These are phyloP conservation scores for Daldinia eschscholtzii DNA, from an alignment of 2,329 filamentous ascomycete species.

Conservation along the genomic window DNA sequence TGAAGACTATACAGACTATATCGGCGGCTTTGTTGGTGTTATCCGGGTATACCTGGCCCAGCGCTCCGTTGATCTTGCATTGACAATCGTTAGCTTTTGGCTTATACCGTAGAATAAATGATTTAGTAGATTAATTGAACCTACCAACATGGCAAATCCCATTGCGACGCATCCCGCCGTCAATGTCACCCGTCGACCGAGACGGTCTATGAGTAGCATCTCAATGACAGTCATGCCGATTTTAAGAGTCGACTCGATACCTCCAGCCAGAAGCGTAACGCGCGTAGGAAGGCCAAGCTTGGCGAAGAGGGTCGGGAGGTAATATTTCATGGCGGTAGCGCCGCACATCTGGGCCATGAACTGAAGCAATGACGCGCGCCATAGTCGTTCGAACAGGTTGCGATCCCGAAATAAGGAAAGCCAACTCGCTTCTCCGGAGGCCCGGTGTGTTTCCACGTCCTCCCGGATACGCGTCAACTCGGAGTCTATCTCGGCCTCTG, in stretches of 20 bases:
- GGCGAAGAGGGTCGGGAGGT: slow-evolving; percentile 66
- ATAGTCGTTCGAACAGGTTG: slow-evolving; percentile 64
- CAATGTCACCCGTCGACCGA: slow-evolving; percentile 64
- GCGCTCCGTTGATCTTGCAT: slow-evolving; percentile 64
- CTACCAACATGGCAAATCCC: slow-evolving; percentile 65
- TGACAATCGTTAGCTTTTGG: neutral
- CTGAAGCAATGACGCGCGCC: slow-evolving; percentile 68
- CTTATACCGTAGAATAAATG: neutral
- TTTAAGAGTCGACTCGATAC: slow-evolving; percentile 69
- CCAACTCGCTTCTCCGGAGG: slow-evolving; percentile 55
- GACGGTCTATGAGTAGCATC: slow-evolving; percentile 67
- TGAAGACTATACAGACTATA: slow-evolving; percentile 65
- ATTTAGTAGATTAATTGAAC: slow-evolving; percentile 29
- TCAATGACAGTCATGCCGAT: slow-evolving; percentile 68
- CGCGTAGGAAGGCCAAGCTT: slow-evolving; percentile 63
- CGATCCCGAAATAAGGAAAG: slow-evolving; percentile 63
- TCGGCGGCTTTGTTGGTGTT: slow-evolving; percentile 63
- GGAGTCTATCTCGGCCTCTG: slow-evolving; percentile 54
- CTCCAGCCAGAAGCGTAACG: slow-evolving; percentile 64
- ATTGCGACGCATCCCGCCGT: slow-evolving; percentile 64
- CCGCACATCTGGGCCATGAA: slow-evolving; percentile 73
- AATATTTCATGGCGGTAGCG: slow-evolving; percentile 71
- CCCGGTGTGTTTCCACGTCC: slow-evolving; percentile 57
- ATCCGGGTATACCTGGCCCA: slow-evolving; percentile 64
- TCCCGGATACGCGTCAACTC: slow-evolving; percentile 62